phyloP scores from a whole-genome alignment of 345 rosid genomes.

The Aquilaria sinensis region DNA sequence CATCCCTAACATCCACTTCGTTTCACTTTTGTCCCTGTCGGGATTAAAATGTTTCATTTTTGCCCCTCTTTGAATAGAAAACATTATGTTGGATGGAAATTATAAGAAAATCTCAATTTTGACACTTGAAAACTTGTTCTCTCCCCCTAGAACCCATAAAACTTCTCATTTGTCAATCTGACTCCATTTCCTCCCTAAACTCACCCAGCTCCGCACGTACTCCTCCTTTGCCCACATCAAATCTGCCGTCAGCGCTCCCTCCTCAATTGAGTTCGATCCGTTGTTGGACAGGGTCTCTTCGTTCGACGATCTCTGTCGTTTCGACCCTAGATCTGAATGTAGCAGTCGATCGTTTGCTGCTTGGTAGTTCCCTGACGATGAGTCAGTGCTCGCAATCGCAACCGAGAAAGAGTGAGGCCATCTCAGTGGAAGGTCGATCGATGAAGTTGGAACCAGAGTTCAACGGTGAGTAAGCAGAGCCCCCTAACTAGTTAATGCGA shows the following conservation, averaged over 20 bases:
- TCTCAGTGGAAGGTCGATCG: conserved; percentile 92
- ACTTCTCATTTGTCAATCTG: too few relatives aligned
- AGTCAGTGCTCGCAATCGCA: conserved; percentile 98
- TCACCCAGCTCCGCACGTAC: conserved; percentile 54
- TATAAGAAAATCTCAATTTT: too few relatives aligned
- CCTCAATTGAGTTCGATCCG: conserved; percentile 70
- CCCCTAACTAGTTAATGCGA: conserved; percentile 66
- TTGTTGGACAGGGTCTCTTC: conserved; percentile 62
- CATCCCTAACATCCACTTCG: too few relatives aligned
- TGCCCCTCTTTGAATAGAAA: too few relatives aligned
- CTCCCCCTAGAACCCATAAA: too few relatives aligned
- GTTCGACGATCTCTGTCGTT: conserved; percentile 14
- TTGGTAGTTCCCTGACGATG: conserved; percentile 73
- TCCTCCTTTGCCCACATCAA: conserved; percentile 34
- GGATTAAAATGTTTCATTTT: too few relatives aligned
- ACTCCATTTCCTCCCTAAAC: conserved; percentile 28
- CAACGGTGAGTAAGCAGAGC: conserved; percentile 72
- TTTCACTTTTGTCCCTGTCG: too few relatives aligned
- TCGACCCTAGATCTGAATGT: conserved; percentile 51
- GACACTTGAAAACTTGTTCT: too few relatives aligned
- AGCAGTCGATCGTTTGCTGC: conserved; percentile 93
- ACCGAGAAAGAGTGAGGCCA: conserved; percentile 91
- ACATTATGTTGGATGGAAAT: too few relatives aligned
- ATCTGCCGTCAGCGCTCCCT: conserved; percentile 21
- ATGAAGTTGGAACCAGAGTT: conserved; percentile 86